These are phyloP conservation scores for Termitomyces sp. DNA, from an alignment of 768 basidiomycete genomes.

Conservation along the genomic window DNA sequence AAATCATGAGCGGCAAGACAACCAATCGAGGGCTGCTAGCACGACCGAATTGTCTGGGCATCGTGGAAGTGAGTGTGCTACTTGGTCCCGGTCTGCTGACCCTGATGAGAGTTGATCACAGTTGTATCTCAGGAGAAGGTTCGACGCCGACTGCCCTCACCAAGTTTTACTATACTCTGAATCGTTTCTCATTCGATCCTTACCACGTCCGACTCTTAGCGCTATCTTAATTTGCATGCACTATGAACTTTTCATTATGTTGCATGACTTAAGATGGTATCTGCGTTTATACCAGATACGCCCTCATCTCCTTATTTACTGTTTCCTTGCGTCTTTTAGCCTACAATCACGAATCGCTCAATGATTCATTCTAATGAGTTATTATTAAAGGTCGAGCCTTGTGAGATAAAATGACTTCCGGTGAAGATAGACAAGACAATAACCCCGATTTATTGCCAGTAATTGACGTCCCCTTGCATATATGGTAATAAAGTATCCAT, in stretches of 20 bases:
- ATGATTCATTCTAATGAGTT: background rate
- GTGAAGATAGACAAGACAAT: background rate
- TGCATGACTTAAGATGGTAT: background rate
- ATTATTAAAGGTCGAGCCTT: background rate
- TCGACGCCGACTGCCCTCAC: slow-evolving; percentile 9
- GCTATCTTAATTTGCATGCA: background rate
- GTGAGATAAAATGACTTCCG: background rate
- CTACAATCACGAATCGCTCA: background rate
- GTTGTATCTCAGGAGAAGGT: slow-evolving; percentile 1
- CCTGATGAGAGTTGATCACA: background rate
- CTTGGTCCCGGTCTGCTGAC: background rate
- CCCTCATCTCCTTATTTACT: background rate
- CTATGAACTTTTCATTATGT: background rate
- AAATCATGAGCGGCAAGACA: slow-evolving; percentile 18
- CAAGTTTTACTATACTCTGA: slow-evolving; percentile 12
- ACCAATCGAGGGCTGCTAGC: background rate
- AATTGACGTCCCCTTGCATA: background rate
- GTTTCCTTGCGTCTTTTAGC: background rate
- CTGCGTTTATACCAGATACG: background rate
- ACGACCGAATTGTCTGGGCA: slow-evolving; percentile 1
- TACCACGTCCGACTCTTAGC: background rate
- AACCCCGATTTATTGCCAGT: background rate
- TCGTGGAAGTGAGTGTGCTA: background rate
- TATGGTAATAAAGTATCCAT: background rate
- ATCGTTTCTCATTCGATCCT: background rate